Evolutionary conservation across 768 basidiomycete species (phyloP).

Genomic region (Clavulina sp.): DNA sequence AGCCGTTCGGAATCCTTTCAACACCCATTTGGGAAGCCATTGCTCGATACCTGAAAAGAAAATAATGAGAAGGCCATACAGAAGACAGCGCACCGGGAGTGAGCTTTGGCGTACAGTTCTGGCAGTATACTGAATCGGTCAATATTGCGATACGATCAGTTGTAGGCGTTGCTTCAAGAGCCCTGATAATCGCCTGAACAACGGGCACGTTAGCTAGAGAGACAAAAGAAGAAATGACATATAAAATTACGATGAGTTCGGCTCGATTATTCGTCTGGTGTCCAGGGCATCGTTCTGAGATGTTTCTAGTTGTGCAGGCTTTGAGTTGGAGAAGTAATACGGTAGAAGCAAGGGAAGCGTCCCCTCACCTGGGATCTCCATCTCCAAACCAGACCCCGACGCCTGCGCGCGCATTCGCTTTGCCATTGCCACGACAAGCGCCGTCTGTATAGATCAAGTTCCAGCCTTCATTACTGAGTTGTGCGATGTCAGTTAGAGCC

Average conservation of each 20-base stretch:
- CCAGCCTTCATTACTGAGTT: conserved; percentile 9
- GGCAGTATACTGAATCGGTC: conserved; percentile 74
- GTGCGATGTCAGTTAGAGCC: background rate
- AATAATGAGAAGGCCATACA: conserved; percentile 1
- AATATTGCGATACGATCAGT: conserved; percentile 49
- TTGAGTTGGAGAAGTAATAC: conserved; percentile 1
- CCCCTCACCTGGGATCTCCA: conserved; percentile 38
- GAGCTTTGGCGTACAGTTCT: conserved; percentile 36
- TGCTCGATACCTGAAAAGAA: conserved; percentile 36
- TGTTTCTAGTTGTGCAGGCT: conserved; percentile 39
- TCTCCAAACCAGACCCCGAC: conserved; percentile 82
- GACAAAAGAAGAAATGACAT: background rate
- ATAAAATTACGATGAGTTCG: conserved; percentile 53
- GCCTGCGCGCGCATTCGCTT: conserved; percentile 48
- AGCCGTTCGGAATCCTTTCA: conserved; percentile 30
- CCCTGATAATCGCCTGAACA: conserved; percentile 61
- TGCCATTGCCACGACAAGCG: conserved; percentile 71
- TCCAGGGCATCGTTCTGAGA: conserved; percentile 45
- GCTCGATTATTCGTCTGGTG: conserved; percentile 78
- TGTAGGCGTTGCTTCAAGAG: conserved; percentile 54
- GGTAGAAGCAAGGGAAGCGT: background rate
- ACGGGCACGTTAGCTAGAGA: background rate
- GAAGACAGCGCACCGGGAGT: background rate
- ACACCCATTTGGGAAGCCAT: conserved; percentile 56
- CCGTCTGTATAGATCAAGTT: conserved; percentile 73